Evolutionary conservation across 495 filamentous ascomycete species (phyloP), one percentile per base, ranked within the genome.

Genomic region (Talaromyces nanjingensis): DNA sequence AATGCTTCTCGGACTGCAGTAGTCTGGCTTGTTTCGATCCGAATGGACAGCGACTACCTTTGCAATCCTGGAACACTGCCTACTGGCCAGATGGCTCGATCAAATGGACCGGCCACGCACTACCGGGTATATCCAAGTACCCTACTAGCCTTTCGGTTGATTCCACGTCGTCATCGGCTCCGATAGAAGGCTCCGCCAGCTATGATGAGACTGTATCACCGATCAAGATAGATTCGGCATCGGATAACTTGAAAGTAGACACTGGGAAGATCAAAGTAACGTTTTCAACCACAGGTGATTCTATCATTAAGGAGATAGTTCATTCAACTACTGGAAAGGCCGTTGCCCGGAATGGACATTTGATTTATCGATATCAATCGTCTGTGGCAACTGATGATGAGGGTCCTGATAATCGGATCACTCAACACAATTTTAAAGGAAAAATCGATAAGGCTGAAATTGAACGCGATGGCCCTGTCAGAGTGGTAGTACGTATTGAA

Each of bases 91-190:
- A 81, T 65, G 76, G 72, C 29, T 76, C 76, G 6, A 71, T 79
- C 49, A 81, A 81, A 70, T 81, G 79, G 79, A 77, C 76, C 2
- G 76, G 73, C 0, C 77, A 80, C 62, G 76, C 79, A 14, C 61
- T 81, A 31, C 66, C 70, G 8, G 37, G 59, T 25, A 22, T 60
- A 25, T 42, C 57, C 8, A 34, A 60, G 18, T 60, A 60, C n/a
- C 57, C 57, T 60, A 25, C 57, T 42, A 37, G 57, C 20, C 16
- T 60, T 39, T 60, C 57, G 57, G 57, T 60, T 37, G 57, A 42
- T 39, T 42, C 2, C 57, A 42, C 7, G 3, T 18, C 57, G 12
- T 11, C 57, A 14, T 6, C 57, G 7, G 16, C 31, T 22, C 31
- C 57, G 31, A 60, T 5, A 22, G 57, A 42, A 60, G 11, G 14